Conservation (phyloP, 2,329 filamentous ascomycete genomes). For the Fusarium decemcellulare region DNA sequence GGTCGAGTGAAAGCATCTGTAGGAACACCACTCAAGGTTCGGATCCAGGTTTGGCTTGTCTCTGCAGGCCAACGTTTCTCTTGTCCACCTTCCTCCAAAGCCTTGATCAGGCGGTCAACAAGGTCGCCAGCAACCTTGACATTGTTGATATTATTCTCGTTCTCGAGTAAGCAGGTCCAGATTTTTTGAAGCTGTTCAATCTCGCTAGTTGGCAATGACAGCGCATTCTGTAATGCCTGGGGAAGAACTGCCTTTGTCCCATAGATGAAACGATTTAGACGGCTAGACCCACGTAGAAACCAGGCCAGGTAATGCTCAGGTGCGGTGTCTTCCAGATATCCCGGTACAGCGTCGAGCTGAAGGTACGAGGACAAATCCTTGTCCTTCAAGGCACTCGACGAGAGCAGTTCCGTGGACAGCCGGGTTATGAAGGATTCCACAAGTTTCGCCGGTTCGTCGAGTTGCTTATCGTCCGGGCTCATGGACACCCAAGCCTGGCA, state of each 20-base stretch:
- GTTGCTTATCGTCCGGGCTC: conserved; percentile 52
- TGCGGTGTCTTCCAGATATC: conserved; percentile 45
- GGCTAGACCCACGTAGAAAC: conserved; percentile 51
- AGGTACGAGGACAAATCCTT: conserved; percentile 36
- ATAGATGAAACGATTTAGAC: conserved; percentile 49
- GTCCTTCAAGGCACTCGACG: conserved; percentile 41
- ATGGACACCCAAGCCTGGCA: conserved; percentile 56
- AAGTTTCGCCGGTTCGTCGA: conserved; percentile 49
- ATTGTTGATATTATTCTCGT: conserved; percentile 57
- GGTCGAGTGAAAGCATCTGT: conserved; percentile 57
- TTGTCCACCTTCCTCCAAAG: conserved; percentile 47
- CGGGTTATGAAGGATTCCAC: conserved; percentile 52
- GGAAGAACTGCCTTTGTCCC: conserved; percentile 44
- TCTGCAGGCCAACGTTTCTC: conserved; percentile 52
- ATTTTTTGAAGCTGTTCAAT: conserved; percentile 37
- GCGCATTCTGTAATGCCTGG: conserved; percentile 42
- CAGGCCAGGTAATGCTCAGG: conserved; percentile 53
- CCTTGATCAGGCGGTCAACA: conserved; percentile 50
- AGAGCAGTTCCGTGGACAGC: conserved; percentile 50
- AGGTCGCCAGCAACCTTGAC: conserved; percentile 50
- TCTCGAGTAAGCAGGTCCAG: conserved; percentile 52
- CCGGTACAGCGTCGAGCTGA: conserved; percentile 29
- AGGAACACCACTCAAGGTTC: conserved; percentile 52
- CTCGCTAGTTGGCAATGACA: conserved; percentile 37
- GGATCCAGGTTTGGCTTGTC: conserved; percentile 49